phyloP scores from a whole-genome alignment of 2,329 filamentous ascomycete species.

The Zasmidium citrigriseum region DNA sequence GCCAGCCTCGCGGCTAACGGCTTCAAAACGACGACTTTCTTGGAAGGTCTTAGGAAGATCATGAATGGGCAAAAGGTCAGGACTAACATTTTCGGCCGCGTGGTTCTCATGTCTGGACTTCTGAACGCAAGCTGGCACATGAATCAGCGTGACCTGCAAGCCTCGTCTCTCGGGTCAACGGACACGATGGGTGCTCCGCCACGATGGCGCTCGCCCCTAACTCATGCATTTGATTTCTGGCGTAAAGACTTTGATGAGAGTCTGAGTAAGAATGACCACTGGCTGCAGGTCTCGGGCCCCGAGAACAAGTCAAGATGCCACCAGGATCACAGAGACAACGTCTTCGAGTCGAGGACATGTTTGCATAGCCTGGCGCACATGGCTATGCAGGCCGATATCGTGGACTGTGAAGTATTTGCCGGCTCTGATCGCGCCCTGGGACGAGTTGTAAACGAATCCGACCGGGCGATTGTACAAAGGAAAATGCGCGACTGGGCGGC shows the following conservation, averaged over 20 bases:
- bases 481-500: conserved; percentile 94
- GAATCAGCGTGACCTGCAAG: conserved; percentile 92
- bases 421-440: conserved; percentile 83
- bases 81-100: conserved; percentile 91
- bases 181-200: conserved; percentile 82
- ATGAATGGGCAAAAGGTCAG: conserved; percentile 81
- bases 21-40: conserved; percentile 80
- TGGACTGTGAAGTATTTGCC: conserved; percentile 96
- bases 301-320: conserved; percentile 27
- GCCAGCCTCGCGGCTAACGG: conserved; percentile 77
- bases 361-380: conserved; percentile 94
- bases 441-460: conserved; percentile 77
- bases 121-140: conserved; percentile 96
- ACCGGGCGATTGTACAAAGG: conserved; percentile 75
- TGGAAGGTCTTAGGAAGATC: conserved; percentile 88
- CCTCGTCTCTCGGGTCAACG: conserved; percentile 79
- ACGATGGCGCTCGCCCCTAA: conserved; percentile 85
- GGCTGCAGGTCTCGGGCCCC: conserved; percentile 38
- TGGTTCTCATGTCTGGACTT: conserved; percentile 89
- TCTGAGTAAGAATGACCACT: conserved; percentile 56
- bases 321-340: conserved; percentile 61
- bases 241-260: conserved; percentile 87
- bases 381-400: conserved; percentile 95
- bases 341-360: conserved; percentile 86
- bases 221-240: conserved; percentile 90